phyloP scores from a whole-genome alignment of 805 yeast species.

The Komagataella pseudopastoris region DNA sequence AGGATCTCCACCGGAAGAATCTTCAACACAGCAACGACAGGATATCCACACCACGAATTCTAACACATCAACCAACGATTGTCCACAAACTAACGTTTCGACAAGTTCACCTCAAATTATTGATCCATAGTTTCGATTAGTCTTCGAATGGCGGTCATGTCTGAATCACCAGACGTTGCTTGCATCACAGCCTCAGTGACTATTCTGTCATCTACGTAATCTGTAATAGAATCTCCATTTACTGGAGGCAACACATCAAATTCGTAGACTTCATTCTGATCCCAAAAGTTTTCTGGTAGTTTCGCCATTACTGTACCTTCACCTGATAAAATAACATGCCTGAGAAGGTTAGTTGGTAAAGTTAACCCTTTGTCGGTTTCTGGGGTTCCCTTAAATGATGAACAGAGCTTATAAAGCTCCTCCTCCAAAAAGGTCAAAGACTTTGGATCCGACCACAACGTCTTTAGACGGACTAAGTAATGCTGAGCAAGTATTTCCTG shows the following conservation, averaged over 20 bases:
- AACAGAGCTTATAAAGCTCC: constrained; percentile 13
- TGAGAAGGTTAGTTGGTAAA: constrained; percentile 41
- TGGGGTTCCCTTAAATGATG: neutral
- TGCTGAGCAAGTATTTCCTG: constrained; percentile 13
- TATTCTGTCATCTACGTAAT: neutral
- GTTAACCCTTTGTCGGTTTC: neutral
- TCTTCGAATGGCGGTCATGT: neutral
- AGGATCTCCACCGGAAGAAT: neutral
- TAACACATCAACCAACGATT: neutral
- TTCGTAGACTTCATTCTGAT: constrained; percentile 46
- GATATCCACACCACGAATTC: neutral
- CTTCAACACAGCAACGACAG: neutral
- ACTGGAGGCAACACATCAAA: constrained; percentile 64
- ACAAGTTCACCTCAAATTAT: neutral
- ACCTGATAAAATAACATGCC: constrained; percentile 60
- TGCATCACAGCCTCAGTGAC: neutral
- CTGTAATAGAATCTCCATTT: constrained; percentile 15
- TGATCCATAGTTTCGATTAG: neutral
- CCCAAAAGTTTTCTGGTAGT: constrained; percentile 51
- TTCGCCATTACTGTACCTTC: constrained; percentile 62
- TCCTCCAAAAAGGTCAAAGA: constrained; percentile 26
- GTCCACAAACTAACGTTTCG: neutral
- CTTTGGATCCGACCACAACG: constrained; percentile 36
- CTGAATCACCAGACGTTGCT: neutral
- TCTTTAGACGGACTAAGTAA: constrained; percentile 41